Evolutionary conservation across 495 filamentous ascomycete genomes (phyloP).

Genomic region (Daldinia caldariorum): DNA sequence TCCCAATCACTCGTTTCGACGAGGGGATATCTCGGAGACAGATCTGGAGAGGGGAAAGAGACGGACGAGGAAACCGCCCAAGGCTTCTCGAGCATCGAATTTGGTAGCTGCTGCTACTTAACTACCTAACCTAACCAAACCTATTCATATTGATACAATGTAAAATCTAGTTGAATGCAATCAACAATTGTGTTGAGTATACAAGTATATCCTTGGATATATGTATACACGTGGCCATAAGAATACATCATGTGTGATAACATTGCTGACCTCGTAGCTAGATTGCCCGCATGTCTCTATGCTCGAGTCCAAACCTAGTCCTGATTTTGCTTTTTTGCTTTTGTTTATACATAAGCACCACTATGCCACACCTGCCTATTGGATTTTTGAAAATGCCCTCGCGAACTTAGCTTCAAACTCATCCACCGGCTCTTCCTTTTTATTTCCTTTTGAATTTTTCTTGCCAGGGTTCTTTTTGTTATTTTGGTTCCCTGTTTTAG

Average conservation of each 20-base stretch:
- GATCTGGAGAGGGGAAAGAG: slow-evolving; percentile 47
- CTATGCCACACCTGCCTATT: background rate
- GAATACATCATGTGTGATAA: background rate
- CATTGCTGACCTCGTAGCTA: background rate
- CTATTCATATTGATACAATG: background rate
- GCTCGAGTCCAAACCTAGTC: background rate
- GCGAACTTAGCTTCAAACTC: slow-evolving; percentile 33
- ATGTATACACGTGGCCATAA: background rate
- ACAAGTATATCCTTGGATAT: background rate
- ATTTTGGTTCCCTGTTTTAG: background rate
- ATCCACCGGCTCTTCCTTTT: background rate
- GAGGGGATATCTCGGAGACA: slow-evolving; percentile 38
- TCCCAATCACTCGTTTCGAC: slow-evolving; percentile 54
- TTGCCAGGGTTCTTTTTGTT: background rate
- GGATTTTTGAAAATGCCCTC: background rate
- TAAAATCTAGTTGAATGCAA: background rate
- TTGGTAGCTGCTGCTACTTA: slow-evolving; percentile 33
- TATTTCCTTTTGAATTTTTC: background rate
- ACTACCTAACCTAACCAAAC: too few species aligned
- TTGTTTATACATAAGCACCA: background rate
- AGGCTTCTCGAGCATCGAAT: slow-evolving; percentile 28
- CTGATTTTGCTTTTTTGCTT: background rate
- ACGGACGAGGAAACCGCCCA: slow-evolving; percentile 35
- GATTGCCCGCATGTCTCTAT: background rate
- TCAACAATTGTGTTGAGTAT: background rate